phyloP scores from a whole-genome alignment of 257 asterid species.

The Linaria vulgaris region DNA sequence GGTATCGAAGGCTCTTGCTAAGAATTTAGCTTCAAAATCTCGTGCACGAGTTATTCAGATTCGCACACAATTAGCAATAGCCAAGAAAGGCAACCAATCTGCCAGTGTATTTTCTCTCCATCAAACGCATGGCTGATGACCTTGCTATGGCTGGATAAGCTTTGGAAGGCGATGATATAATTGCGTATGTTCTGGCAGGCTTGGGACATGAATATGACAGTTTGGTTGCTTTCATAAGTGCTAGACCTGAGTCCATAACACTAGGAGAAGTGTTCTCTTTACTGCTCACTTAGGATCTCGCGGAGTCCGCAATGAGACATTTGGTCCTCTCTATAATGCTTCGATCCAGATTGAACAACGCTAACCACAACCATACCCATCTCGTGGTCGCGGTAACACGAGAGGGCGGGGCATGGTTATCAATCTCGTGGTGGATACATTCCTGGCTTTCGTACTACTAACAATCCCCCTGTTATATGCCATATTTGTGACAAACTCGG shows the following conservation, averaged over 20 bases:
- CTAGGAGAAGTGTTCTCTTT: not conserved
- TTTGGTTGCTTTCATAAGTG: not conserved
- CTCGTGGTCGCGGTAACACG: not conserved
- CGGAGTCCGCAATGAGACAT: no score
- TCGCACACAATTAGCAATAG: not conserved
- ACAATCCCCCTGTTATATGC: constrained; percentile 1
- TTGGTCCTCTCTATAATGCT: no score
- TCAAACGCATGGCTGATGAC: not conserved
- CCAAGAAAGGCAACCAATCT: not conserved
- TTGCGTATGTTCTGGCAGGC: not conserved
- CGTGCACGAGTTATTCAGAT: not conserved
- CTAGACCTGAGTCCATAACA: not conserved
- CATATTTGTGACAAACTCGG: not conserved
- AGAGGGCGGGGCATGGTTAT: not conserved
- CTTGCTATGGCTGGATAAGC: constrained; percentile 6
- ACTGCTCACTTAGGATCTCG: not conserved
- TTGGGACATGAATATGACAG: constrained; percentile 5
- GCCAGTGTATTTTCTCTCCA: not conserved
- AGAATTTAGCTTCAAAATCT: not conserved
- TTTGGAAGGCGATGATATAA: not conserved
- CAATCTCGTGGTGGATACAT: not conserved
- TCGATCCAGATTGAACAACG: not conserved
- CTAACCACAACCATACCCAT: not conserved
- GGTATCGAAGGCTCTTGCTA: not conserved
- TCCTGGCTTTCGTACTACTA: not conserved